phyloP scores from a whole-genome alignment of 176 grass and related monocot genomes.

The Thalia dealbata region DNA sequence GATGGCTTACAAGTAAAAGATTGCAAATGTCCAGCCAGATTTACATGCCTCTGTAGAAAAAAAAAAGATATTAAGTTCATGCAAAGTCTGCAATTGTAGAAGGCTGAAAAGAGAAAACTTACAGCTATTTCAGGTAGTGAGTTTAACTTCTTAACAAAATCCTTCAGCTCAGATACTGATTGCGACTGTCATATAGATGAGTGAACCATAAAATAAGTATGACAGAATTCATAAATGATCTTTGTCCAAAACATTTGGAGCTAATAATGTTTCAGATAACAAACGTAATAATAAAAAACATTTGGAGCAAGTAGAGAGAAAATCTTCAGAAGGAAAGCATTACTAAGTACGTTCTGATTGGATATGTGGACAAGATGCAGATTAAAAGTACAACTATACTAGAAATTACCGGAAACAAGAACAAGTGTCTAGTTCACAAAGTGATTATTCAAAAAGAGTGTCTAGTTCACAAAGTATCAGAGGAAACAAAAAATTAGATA shows the following conservation, averaged over 20 bases:
- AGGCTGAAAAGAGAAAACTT: conserved; percentile 22
- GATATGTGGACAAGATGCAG: neutral
- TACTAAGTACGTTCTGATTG: neutral
- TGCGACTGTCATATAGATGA: conserved; percentile 45
- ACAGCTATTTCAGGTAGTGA: conserved; percentile 92
- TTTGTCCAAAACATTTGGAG: neutral
- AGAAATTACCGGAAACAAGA: neutral
- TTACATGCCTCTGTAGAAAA: conserved; percentile 66
- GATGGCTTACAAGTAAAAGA: conserved; percentile 83
- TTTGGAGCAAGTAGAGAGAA: neutral
- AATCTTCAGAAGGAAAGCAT: neutral
- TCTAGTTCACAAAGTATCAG: neutral
- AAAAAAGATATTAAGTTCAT: conserved; percentile 22
- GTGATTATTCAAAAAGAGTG: no score
- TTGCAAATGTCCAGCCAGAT: conserved; percentile 97
- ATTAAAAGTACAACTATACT: neutral
- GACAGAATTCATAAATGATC: neutral
- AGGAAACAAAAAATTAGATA: no score
- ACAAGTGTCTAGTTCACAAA: neutral
- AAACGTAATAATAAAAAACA: neutral
- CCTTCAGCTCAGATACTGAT: conserved; percentile 89
- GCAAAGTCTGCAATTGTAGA: conserved; percentile 11
- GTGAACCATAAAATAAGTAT: neutral
- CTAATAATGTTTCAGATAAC: neutral
- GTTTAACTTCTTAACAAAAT: conserved; percentile 93